Percentiles rank a stretch among this genome's conserved stretches.
Evolutionary conservation across 176 grass and related monocot species (phyloP).

Genomic region (Leersia perrieri): DNA sequence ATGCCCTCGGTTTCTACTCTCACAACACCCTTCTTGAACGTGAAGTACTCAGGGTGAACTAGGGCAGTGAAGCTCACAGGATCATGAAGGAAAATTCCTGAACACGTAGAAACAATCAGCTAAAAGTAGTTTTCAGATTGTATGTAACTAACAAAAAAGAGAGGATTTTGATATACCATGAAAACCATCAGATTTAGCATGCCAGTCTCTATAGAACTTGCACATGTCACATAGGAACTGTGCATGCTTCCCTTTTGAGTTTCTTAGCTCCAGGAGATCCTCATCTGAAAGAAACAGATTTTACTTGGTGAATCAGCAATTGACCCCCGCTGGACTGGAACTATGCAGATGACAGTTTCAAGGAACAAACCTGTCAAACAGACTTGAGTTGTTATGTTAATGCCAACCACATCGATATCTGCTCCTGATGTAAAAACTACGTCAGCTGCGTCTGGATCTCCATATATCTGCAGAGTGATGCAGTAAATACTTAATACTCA

Average conservation of each 20-base stretch:
- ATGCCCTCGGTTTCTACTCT: slow-evolving; percentile 92
- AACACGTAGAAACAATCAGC: not conserved
- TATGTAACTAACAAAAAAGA: not conserved
- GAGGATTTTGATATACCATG: slow-evolving; percentile 46
- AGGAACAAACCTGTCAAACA: slow-evolving; percentile 53
- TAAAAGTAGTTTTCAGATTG: not conserved
- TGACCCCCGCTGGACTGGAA: slow-evolving; percentile 2
- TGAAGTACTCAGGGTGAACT: slow-evolving; percentile 74
- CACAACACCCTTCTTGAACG: slow-evolving; percentile 86
- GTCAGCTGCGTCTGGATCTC: slow-evolving; percentile 92
- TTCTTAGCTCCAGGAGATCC: slow-evolving; percentile 68
- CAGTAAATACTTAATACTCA: not conserved
- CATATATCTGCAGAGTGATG: slow-evolving; percentile 62
- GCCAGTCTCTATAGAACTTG: slow-evolving; percentile 82
- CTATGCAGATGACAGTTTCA: slow-evolving; percentile 2
- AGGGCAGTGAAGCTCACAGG: slow-evolving; percentile 76
- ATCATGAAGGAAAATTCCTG: slow-evolving; percentile 94
- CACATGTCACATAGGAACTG: slow-evolving; percentile 76
- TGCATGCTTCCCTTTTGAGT: slow-evolving; percentile 69
- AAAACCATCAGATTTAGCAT: slow-evolving; percentile 65
- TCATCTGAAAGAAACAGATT: slow-evolving; percentile 45
- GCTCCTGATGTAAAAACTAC: slow-evolving; percentile 93
- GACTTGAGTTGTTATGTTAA: slow-evolving; percentile 89
- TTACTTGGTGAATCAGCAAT: slow-evolving; percentile 1
- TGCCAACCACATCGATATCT: slow-evolving; percentile 80